phyloP scores from a whole-genome alignment of 306 rosid species.

The Pachyrhizus erosus region DNA sequence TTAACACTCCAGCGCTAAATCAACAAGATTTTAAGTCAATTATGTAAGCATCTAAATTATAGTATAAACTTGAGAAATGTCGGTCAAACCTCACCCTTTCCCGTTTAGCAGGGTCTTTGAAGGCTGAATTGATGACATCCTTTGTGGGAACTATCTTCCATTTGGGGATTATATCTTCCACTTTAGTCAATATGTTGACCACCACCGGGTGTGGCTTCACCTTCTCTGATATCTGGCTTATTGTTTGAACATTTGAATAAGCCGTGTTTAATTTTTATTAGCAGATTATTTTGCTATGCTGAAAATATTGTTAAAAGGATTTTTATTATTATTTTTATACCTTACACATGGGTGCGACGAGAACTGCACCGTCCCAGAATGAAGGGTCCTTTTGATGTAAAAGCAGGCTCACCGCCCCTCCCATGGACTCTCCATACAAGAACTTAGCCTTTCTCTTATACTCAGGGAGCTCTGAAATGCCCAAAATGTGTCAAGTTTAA shows the following conservation, averaged over 20 bases:
- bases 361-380: conserved; percentile 92
- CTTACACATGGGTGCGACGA: conserved; percentile 98
- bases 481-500: background rate
- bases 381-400: conserved; percentile 77
- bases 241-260: conserved; percentile 29
- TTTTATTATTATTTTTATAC: conserved; percentile 41
- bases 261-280: background rate
- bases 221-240: conserved; percentile 86
- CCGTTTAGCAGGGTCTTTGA: conserved; percentile 86
- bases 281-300: too few species aligned
- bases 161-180: conserved; percentile 83
- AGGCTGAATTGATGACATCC: conserved; percentile 82
- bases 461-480: conserved; percentile 60
- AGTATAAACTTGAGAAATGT: background rate
- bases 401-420: conserved; percentile 89
- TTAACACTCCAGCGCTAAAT: background rate
- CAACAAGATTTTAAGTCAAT: background rate
- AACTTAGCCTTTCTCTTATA: conserved; percentile 67
- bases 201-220: conserved; percentile 94
- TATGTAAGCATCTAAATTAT: background rate
- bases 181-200: conserved; percentile 70
- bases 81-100: conserved; percentile 58
- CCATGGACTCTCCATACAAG: conserved; percentile 99
- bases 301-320: background rate
- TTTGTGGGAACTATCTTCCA: conserved; percentile 98